Conservation (phyloP, 1,284 basidiomycete genomes). For the Boletus coffeatus region DNA sequence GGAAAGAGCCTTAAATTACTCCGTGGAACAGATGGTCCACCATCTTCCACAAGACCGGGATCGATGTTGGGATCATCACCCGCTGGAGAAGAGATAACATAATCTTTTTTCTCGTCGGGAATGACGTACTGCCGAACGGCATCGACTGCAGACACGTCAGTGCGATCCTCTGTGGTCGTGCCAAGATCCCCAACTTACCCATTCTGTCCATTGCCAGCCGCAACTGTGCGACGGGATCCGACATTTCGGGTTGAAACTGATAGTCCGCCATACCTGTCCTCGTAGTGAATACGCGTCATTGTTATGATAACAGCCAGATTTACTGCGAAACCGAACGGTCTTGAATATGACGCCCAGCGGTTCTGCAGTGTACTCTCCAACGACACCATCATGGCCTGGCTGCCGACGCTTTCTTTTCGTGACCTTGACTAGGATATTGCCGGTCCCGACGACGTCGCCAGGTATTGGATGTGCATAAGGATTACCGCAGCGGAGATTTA, state of each 20-base stretch:
- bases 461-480: conserved; percentile 78
- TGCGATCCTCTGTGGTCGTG: conserved; percentile 7
- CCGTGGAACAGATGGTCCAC: conserved; percentile 21
- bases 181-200: conserved; percentile 41
- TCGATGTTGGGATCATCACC: conserved; percentile 32
- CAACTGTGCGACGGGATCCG: conserved; percentile 66
- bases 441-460: conserved; percentile 70
- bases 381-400: conserved; percentile 29
- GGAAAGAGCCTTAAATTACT: conserved; percentile 72
- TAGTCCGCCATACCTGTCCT: conserved; percentile 84
- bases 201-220: conserved; percentile 70
- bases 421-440: conserved; percentile 78
- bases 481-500: conserved; percentile 66
- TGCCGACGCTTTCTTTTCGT: conserved; percentile 60
- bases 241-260: conserved; percentile 72
- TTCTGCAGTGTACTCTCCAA: conserved; percentile 77
- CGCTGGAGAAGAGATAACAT: conserved; percentile 32
- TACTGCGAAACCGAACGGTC: conserved; percentile 87
- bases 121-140: conserved; percentile 65
- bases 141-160: conserved; percentile 47
- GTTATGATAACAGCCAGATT: conserved; percentile 26
- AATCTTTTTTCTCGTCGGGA: conserved; percentile 61
- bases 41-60: conserved; percentile 24
- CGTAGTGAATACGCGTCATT: conserved; percentile 1
- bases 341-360: conserved; percentile 73